Conservation (phyloP, 306 rosid species). For the Acacia melanoxylon region DNA sequence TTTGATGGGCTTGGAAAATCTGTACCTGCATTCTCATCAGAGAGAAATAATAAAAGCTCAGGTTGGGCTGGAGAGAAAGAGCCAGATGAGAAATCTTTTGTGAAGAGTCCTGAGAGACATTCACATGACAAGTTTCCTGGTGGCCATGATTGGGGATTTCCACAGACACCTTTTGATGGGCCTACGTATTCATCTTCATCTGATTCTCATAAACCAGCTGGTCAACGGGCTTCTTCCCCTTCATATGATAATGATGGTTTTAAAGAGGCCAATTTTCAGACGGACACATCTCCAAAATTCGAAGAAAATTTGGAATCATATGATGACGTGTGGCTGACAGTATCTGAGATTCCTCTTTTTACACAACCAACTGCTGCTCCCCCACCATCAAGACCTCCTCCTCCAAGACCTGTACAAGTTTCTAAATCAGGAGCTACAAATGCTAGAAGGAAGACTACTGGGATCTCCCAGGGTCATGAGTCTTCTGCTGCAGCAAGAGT, state of each 20-base stretch:
- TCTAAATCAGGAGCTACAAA: constrained; percentile 52
- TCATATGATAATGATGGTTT: constrained; percentile 46
- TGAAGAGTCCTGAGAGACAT: constrained; percentile 60
- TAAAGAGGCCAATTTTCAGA: constrained; percentile 44
- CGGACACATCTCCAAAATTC: constrained; percentile 53
- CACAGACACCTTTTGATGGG: constrained; percentile 54
- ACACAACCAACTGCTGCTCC: constrained; percentile 95
- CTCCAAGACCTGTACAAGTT: constrained; percentile 83
- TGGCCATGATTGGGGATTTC: constrained; percentile 61
- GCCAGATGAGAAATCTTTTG: constrained; percentile 48
- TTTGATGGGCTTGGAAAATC: constrained; percentile 79
- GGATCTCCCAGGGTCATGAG: constrained; percentile 55
- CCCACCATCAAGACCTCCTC: constrained; percentile 99
- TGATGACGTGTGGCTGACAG: constrained; percentile 82
- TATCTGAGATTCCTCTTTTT: constrained; percentile 88
- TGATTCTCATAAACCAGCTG: constrained; percentile 52
- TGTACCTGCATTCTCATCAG: constrained; percentile 68
- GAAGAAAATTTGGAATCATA: constrained; percentile 61
- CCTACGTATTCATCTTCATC: constrained; percentile 68
- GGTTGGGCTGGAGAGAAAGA: constrained; percentile 57
- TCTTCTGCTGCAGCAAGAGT: constrained; percentile 56
- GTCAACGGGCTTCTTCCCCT: constrained; percentile 64
- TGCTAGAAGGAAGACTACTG: constrained; percentile 61
- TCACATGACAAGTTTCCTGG: constrained; percentile 53
- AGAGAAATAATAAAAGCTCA: constrained; percentile 49